A percentile compares a stretch with the other conserved stretches of the same genome.
These are phyloP conservation scores for Neonectria coccinea DNA, from an alignment of 2,329 filamentous ascomycete species.

Conservation along the genomic window DNA sequence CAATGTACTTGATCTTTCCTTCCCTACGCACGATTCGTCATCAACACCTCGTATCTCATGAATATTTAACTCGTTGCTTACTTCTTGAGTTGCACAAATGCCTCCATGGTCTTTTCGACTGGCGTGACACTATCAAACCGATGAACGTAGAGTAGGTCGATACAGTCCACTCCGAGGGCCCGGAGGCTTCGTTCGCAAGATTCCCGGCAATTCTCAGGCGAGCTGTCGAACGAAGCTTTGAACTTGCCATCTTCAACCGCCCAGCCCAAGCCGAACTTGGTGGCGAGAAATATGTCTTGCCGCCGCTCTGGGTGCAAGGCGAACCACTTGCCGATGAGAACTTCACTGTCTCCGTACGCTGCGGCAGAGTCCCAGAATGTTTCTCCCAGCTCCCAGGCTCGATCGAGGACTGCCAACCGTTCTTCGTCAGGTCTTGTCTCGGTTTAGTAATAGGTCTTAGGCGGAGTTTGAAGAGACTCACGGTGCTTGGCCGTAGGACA, in stretches of 20 bases:
- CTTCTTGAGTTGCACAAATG: constrained; percentile 58
- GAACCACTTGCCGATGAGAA: constrained; percentile 60
- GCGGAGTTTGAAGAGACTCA: neutral
- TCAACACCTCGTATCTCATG: neutral
- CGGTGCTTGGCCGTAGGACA: constrained; percentile 7
- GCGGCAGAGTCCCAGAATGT: constrained; percentile 62
- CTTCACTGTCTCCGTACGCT: constrained; percentile 58
- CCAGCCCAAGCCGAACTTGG: constrained; percentile 40
- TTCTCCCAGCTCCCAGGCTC: constrained; percentile 58
- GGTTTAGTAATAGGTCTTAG: neutral
- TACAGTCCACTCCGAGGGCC: constrained; percentile 54
- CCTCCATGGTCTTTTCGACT: constrained; percentile 60
- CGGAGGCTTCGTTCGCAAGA: constrained; percentile 51
- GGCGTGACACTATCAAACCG: constrained; percentile 58
- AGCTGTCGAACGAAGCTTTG: constrained; percentile 28
- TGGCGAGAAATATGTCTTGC: constrained; percentile 58
- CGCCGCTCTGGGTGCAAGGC: constrained; percentile 56
- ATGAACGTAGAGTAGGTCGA: constrained; percentile 66
- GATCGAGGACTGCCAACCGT: constrained; percentile 61
- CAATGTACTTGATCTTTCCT: constrained; percentile 67
- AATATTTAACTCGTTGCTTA: constrained; percentile 14
- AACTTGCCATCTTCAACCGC: constrained; percentile 15
- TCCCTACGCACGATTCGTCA: constrained; percentile 44
- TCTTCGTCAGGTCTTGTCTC: constrained; percentile 54
- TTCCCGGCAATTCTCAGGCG: constrained; percentile 16